A percentile compares a stretch with the other conserved stretches of the same genome.
These are phyloP conservation scores for Chaetomium globosum DNA, from an alignment of 2,329 filamentous ascomycete genomes.

Conservation along the genomic window DNA sequence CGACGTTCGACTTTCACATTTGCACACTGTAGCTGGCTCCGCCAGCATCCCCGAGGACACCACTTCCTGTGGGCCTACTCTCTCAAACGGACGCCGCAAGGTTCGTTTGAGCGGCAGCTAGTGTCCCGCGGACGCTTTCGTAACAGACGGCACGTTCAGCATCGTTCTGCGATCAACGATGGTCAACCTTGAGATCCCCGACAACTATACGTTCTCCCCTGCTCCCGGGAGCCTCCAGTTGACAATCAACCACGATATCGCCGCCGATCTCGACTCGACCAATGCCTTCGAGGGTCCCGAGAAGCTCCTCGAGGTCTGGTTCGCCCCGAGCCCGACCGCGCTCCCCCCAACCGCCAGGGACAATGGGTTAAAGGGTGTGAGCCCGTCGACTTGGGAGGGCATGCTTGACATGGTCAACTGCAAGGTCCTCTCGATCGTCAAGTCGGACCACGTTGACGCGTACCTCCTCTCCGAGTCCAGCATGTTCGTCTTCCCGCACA, in stretches of 20 bases:
- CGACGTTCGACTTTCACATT: conserved; percentile 58
- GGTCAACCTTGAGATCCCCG: conserved; percentile 79
- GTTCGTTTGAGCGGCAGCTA: conserved; percentile 98
- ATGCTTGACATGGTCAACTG: conserved; percentile 99
- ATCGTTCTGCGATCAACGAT: conserved; percentile 55
- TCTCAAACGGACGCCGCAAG: conserved; percentile 91
- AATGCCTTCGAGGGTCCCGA: conserved; percentile 98
- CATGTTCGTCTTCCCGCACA: conserved; percentile 99
- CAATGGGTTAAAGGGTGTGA: conserved; percentile 82
- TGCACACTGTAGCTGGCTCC: conserved; percentile 76
- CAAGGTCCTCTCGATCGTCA: conserved; percentile 92
- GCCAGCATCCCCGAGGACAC: conserved; percentile 70
- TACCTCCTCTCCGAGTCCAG: conserved; percentile 98
- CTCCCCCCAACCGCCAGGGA: conserved; percentile 71
- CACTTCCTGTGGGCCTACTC: conserved; percentile 90
- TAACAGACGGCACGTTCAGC: conserved; percentile 29
- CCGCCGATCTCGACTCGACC: conserved; percentile 81
- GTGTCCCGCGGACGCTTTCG: conserved; percentile 77
- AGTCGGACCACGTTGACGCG: conserved; percentile 91
- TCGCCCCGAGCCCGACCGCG: conserved; percentile 74
- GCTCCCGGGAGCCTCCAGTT: conserved; percentile 83
- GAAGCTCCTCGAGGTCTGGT: conserved; percentile 98
- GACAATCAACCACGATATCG: conserved; percentile 88
- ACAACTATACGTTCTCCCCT: conserved; percentile 79
- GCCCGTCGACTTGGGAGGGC: conserved; percentile 83